Percentiles rank a stretch among this genome's conserved stretches.
phyloP scores from a whole-genome alignment of 73 alveolate genomes.

The Paramecium octaurelia region DNA sequence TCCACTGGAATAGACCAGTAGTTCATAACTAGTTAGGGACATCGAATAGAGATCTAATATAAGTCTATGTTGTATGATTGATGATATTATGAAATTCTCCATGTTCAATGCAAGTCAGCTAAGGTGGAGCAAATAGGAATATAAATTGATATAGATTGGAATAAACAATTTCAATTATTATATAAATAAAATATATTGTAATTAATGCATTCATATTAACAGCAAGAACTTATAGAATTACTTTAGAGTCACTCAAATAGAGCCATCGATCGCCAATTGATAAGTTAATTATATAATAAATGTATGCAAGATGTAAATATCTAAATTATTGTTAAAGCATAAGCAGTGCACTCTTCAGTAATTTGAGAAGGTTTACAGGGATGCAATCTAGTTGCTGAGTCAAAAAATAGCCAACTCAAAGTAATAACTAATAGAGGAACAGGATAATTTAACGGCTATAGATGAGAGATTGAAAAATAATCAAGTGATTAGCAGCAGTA shows the following conservation, averaged over 20 bases:
- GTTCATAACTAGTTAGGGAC: too few relatives aligned
- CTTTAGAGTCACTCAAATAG: background rate
- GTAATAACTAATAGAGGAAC: background rate
- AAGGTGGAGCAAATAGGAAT: background rate
- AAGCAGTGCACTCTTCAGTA: background rate
- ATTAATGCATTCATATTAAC: background rate
- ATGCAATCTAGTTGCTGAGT: background rate
- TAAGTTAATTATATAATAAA: background rate
- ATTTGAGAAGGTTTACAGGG: background rate
- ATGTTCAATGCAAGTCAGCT: background rate
- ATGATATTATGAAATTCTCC: too few relatives aligned
- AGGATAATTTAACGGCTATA: background rate
- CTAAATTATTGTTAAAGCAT: background rate
- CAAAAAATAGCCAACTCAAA: background rate
- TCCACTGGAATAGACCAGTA: background rate
- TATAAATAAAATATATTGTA: background rate
- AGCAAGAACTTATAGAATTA: background rate
- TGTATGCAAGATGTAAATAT: background rate
- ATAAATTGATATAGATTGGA: background rate
- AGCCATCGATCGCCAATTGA: background rate
- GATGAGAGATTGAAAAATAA: slow-evolving; percentile 9
- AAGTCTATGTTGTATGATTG: too few relatives aligned
- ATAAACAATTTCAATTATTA: background rate
- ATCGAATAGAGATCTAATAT: too few relatives aligned
- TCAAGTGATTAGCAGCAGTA: background rate